Evolutionary conservation across 164 flowering plant genomes (phyloP).

Genomic region (Buxus sempervirens): DNA sequence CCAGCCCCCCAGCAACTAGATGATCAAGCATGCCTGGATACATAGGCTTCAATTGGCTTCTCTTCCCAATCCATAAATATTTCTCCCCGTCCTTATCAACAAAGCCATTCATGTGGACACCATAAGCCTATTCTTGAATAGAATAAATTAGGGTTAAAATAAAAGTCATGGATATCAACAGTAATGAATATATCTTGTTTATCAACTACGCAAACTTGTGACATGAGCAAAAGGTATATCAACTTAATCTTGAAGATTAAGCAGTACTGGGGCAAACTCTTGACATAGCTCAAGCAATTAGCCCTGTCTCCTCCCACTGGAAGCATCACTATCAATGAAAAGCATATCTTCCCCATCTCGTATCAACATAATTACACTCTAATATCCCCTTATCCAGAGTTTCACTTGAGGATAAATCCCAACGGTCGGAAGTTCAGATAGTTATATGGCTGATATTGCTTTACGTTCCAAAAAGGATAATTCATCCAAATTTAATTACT

Average conservation of each 20-base stretch:
- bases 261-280: too few relatives aligned
- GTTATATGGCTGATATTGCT: too few relatives aligned
- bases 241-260: not conserved
- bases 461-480: too few relatives aligned
- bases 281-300: too few relatives aligned
- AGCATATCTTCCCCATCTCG: too few relatives aligned
- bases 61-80: constrained; percentile 76
- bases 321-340: too few relatives aligned
- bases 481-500: too few relatives aligned
- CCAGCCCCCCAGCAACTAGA: constrained; percentile 97
- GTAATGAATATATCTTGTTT: not conserved
- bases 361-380: too few relatives aligned
- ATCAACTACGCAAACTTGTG: not conserved
- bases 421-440: too few relatives aligned
- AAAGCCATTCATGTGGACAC: constrained; percentile 49
- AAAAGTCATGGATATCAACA: not conserved
- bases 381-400: too few relatives aligned
- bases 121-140: constrained; percentile 26
- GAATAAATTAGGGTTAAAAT: not conserved
- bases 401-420: too few relatives aligned
- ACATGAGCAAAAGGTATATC: not conserved
- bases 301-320: too few relatives aligned
- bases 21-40: constrained; percentile 96
- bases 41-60: constrained; percentile 68
- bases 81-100: constrained; percentile 63